Evolutionary conservation across 2,329 filamentous ascomycete species (phyloP), one percentile per base, ranked within the genome.

Genomic region (Plectosphaerella sp.): DNA sequence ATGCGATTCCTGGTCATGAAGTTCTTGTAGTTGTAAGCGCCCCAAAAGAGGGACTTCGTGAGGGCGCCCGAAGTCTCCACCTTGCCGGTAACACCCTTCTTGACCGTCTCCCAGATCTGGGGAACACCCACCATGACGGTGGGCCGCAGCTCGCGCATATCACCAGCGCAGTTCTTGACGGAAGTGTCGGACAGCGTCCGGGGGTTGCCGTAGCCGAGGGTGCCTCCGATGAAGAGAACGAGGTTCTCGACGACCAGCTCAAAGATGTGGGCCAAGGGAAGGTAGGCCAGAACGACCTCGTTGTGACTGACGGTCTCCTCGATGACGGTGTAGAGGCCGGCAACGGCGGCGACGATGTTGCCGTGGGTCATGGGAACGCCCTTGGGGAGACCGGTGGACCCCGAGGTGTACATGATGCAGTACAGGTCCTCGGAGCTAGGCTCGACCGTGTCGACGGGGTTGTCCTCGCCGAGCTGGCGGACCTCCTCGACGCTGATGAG

Each of bases 201-300:
- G 16, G 91, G 87, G 67, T 89, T 93, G 55, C 93, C 94, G 68
- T 97, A 97, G 53, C 94, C 94, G 75, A 99, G 86, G 33, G 88
- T 92, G 61, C 87, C 92, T 60, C 94, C 94, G 77, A 93, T 89
- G 72, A 86, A 94, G 55, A 99, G 72, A 53, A 88, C 90, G 8
- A 93, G 77, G 68, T 96, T 97, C 73, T 99, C 94, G 59, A 99
- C 90, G 54, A 93, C 88, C 70, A 96, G 94, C 71, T 99, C 94
- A 62, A 99, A 85, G 63, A 97, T 97, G 67, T 99, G 94, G 2
- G 94, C 92, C 50, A 96, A 85, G 2, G 94, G 94, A 14, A 99
- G 83, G 70, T 97, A 99, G 20, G 92, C 91, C 45, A 99, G 80
- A 43, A 97, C 78, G 45, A 82, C 81, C 61, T 99, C 94, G 45